Evolutionary conservation across 176 grass and related monocot genomes (phyloP).

Genomic region (Eleusine indica): DNA sequence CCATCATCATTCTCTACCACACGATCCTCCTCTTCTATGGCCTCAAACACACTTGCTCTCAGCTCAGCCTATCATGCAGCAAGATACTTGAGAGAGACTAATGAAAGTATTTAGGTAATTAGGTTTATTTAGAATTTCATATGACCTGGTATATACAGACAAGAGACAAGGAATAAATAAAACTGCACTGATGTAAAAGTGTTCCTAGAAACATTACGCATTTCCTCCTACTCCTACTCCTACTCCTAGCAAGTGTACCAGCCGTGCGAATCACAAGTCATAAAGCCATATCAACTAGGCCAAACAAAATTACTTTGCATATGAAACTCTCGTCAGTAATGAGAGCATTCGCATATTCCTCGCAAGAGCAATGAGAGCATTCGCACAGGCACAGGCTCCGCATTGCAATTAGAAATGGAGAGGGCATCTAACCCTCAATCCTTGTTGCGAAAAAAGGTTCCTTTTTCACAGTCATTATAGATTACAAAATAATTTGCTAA

Average conservation of each 20-base stretch:
- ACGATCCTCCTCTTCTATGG: conserved; percentile 86
- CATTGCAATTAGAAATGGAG: neutral
- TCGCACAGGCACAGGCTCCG: neutral
- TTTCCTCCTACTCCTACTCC: neutral
- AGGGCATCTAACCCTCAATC: neutral
- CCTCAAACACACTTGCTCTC: conserved; percentile 86
- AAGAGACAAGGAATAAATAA: neutral
- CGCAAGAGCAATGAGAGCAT: too few species aligned
- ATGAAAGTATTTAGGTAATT: too few species aligned
- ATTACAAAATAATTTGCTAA: neutral
- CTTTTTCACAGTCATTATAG: neutral
- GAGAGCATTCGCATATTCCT: neutral
- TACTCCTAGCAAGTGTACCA: neutral
- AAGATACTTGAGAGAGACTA: neutral
- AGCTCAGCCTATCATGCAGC: conserved; percentile 69
- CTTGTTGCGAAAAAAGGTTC: neutral
- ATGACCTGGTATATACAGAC: neutral
- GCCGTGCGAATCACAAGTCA: neutral
- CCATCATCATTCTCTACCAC: conserved; percentile 61
- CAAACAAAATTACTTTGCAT: neutral
- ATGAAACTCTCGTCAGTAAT: neutral
- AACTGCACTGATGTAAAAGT: neutral
- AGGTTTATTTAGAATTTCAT: neutral
- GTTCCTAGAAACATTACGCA: neutral
- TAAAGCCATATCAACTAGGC: neutral